Evolutionary conservation across 2,329 filamentous ascomycete species (phyloP).

Genomic region (Alternaria solani): DNA sequence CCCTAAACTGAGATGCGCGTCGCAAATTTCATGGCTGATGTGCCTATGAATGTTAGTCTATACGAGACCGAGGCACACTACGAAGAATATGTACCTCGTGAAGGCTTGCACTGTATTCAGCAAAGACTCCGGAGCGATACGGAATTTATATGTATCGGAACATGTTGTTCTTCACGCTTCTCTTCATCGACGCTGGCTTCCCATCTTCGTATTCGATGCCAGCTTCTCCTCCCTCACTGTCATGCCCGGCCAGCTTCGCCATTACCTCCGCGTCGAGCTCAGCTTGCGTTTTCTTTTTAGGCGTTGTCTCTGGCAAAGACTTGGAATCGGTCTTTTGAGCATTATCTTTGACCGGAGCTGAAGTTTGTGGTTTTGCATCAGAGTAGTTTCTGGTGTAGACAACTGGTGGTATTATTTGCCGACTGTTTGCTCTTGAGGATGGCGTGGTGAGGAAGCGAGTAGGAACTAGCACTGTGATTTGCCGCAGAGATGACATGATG

Average conservation of each 20-base stretch:
- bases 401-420: not conserved
- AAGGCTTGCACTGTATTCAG: not conserved
- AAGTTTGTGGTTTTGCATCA: constrained; percentile 3
- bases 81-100: not conserved
- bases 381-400: constrained; percentile 9
- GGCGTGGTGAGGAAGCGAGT: not conserved
- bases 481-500: constrained; percentile 1
- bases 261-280: constrained; percentile 73
- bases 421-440: not conserved
- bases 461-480: not conserved
- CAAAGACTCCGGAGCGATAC: not conserved
- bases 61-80: not conserved
- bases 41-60: not conserved
- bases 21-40: too few species aligned
- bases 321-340: constrained; percentile 22
- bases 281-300: constrained; percentile 63
- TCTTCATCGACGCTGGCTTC: constrained; percentile 74
- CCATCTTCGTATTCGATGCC: constrained; percentile 81
- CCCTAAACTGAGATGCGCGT: not conserved
- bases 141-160: constrained; percentile 68
- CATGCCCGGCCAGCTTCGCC: constrained; percentile 69
- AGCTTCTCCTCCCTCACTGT: constrained; percentile 74
- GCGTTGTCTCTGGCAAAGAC: constrained; percentile 23
- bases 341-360: constrained; percentile 1
- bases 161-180: constrained; percentile 79